Conservation (phyloP, 345 rosid genomes). For the Excoecaria agallocha region DNA sequence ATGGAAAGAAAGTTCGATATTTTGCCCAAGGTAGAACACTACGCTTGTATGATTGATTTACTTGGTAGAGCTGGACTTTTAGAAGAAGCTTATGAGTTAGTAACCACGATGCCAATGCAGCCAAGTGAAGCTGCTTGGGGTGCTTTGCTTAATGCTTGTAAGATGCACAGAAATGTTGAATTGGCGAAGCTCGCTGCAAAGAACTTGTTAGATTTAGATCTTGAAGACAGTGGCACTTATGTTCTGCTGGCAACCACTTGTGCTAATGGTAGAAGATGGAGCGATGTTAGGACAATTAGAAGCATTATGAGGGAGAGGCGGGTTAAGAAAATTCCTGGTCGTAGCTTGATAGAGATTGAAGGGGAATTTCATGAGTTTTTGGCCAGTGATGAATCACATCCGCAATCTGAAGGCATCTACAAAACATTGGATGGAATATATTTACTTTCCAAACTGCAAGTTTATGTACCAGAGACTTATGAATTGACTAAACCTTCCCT, state of each 20-base stretch:
- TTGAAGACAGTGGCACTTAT: constrained; percentile 41
- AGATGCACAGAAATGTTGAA: constrained; percentile 34
- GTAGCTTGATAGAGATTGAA: constrained; percentile 37
- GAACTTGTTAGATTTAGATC: constrained; percentile 32
- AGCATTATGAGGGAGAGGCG: constrained; percentile 37
- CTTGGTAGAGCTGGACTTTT: constrained; percentile 38
- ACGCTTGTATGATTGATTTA: constrained; percentile 42
- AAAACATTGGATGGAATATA: constrained; percentile 20
- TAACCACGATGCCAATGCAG: constrained; percentile 34
- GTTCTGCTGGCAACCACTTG: constrained; percentile 27
- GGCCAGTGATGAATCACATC: constrained; percentile 36
- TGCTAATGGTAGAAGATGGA: constrained; percentile 34
- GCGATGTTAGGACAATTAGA: constrained; percentile 28
- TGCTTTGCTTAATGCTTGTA: constrained; percentile 38
- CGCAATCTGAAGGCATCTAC: constrained; percentile 23
- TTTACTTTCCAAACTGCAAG: constrained; percentile 17
- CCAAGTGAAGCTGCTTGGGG: constrained; percentile 46
- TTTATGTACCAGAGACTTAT: neutral
- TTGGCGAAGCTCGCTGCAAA: constrained; percentile 32
- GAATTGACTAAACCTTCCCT: neutral
- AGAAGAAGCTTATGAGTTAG: constrained; percentile 32
- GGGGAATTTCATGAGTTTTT: constrained; percentile 37
- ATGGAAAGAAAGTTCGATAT: constrained; percentile 25
- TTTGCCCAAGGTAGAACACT: constrained; percentile 42
- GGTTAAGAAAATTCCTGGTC: constrained; percentile 42